phyloP scores from a whole-genome alignment of 2,329 filamentous ascomycete species.

The Diaporthe citrichinensis region DNA sequence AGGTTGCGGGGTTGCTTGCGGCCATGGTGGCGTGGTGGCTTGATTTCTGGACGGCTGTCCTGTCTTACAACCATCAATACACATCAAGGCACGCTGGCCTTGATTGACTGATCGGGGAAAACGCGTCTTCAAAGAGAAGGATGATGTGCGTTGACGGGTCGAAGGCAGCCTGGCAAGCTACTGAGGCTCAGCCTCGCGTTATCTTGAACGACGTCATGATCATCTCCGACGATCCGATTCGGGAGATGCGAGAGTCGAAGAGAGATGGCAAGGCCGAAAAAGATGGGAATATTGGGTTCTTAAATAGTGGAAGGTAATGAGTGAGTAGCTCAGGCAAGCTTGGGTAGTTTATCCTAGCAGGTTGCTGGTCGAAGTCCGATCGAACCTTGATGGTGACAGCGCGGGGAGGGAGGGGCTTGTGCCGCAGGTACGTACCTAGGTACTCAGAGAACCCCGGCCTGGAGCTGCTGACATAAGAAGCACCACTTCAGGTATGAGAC shows the following conservation, averaged over 20 bases:
- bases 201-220: background rate
- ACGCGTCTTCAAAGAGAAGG: background rate
- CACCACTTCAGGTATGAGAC: background rate
- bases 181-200: slow-evolving; percentile 2
- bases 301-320: background rate
- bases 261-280: background rate
- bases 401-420: background rate
- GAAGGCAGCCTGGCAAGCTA: background rate
- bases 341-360: background rate
- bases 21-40: background rate
- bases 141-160: background rate
- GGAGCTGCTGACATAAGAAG: slow-evolving; percentile 5
- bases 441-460: no score
- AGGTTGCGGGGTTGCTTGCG: slow-evolving; percentile 2
- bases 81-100: background rate
- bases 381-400: slow-evolving; percentile 1
- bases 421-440: background rate
- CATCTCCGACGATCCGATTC: background rate
- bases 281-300: background rate
- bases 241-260: background rate
- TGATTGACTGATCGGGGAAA: background rate
- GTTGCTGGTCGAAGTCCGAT: background rate
- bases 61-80: background rate
- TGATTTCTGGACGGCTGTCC: background rate
- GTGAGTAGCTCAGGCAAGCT: background rate